Evolutionary conservation across 768 basidiomycete genomes (phyloP), one percentile per base, ranked within the genome.

Genomic region (Lactarius hengduanensis): DNA sequence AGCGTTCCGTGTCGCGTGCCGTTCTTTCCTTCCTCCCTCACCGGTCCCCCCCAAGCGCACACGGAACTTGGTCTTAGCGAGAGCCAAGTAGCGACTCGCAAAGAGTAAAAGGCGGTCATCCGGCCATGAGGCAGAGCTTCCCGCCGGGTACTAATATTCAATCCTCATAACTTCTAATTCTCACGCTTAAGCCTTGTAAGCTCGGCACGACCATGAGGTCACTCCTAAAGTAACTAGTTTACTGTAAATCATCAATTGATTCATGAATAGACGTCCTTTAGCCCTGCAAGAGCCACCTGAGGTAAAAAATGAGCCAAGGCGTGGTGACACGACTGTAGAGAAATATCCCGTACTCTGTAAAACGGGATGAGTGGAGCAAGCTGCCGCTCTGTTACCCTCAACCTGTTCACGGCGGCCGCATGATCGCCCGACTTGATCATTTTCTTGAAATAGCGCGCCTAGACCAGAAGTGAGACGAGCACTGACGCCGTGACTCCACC

Each of bases 371-470:
- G 32, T 9, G 68, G n/a, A n/a, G 41, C 64, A 30, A 69, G 64
- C 59, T 63, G 59, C 47, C 38, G 63, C 6, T 47, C 59, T 5
- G 61, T 15, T 2, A 71, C 57, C 10, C 65, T 36, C 13, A 63
- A 20, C 55, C 45, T 65, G 16, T 40, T 57, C 40, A 71, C 53
- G 28, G 47, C 50, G 26, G 56, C 59, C 18, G 53, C 32, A 26
- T 60, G 68, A 11, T 18, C 68, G 22, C 68, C 70, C 9, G 59
- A 58, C 56, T 55, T 65, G n/a, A 69, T 45, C 70, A 69, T 71
- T 20, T 64, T 30, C 50, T 71, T 71, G 43, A 71, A 71, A 57
- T 66, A 64, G 40, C 68, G 69, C 41, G 70, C 70, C 70, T 71
- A 28, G 4, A 18, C 4, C 15, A 8, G 4, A 34, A 11, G 18